Conservation (phyloP, 805 yeast genomes). For the Lipomyces orientalis region DNA sequence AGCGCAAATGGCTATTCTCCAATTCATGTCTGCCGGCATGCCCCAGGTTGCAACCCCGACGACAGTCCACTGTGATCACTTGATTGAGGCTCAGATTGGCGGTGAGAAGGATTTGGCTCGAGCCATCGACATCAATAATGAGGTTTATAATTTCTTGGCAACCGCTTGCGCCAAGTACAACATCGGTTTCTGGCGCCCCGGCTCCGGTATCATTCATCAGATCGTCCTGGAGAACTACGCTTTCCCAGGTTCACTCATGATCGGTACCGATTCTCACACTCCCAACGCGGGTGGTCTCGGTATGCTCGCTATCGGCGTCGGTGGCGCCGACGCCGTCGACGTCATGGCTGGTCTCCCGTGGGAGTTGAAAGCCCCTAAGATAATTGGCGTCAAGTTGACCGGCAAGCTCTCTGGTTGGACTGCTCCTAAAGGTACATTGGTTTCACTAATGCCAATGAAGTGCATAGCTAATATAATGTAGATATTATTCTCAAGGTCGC, state of each 20-base stretch:
- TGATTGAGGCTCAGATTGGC: slow-evolving; percentile 95
- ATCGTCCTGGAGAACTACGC: slow-evolving; percentile 96
- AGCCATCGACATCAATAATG: slow-evolving; percentile 86
- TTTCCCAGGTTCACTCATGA: slow-evolving; percentile 95
- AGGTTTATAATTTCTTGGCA: slow-evolving; percentile 92
- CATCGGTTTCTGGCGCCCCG: slow-evolving; percentile 99
- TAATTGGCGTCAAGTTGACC: slow-evolving; percentile 90
- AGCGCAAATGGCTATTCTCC: slow-evolving; percentile 98
- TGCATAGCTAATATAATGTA: background rate
- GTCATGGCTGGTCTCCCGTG: slow-evolving; percentile 96
- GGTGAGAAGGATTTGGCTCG: slow-evolving; percentile 81
- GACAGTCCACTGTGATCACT: slow-evolving; percentile 96
- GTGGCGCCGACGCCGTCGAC: slow-evolving; percentile 99
- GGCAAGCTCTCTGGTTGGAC: slow-evolving; percentile 93
- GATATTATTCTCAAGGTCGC: slow-evolving; percentile 94
- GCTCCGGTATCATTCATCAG: slow-evolving; percentile 98
- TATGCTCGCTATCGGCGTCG: slow-evolving; percentile 98
- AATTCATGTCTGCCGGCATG: slow-evolving; percentile 97
- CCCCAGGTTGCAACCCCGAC: slow-evolving; percentile 88
- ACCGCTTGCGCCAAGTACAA: slow-evolving; percentile 94
- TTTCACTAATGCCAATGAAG: background rate
- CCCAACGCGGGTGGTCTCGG: slow-evolving; percentile 99
- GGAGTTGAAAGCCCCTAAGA: slow-evolving; percentile 97
- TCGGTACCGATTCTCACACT: slow-evolving; percentile 98
- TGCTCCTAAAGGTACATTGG: slow-evolving; percentile 68